Conservation (phyloP, 208 protist genomes). For the Naegleria gruberi region DNA sequence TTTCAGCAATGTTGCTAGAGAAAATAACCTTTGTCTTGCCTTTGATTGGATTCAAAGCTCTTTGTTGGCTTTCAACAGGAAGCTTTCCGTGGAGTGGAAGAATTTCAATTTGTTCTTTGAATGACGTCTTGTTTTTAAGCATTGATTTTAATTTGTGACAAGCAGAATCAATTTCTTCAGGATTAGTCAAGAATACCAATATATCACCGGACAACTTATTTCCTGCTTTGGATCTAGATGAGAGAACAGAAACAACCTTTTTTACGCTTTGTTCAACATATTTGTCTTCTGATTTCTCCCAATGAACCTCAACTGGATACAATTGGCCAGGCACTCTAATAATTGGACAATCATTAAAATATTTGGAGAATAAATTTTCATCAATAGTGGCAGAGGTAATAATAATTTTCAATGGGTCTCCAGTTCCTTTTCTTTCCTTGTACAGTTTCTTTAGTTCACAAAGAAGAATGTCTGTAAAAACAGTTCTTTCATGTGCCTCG, state of each 20-base stretch:
- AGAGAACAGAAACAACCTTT: slow-evolving; percentile 76
- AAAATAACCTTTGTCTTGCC: slow-evolving; percentile 56
- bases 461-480: slow-evolving; percentile 80
- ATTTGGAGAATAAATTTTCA: slow-evolving; percentile 63
- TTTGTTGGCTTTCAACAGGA: slow-evolving; percentile 55
- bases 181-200: slow-evolving; percentile 76
- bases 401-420: slow-evolving; percentile 70
- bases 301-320: slow-evolving; percentile 68
- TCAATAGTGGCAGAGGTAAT: slow-evolving; percentile 76
- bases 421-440: slow-evolving; percentile 44
- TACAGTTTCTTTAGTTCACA: slow-evolving; percentile 55
- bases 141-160: slow-evolving; percentile 46
- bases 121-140: slow-evolving; percentile 53
- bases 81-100: slow-evolving; percentile 60
- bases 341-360: slow-evolving; percentile 66
- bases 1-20: slow-evolving; percentile 81
- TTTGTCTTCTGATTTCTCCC: slow-evolving; percentile 78
- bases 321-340: slow-evolving; percentile 51
- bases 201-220: slow-evolving; percentile 63
- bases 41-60: slow-evolving; percentile 56
- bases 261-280: slow-evolving; percentile 70
- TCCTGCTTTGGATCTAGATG: slow-evolving; percentile 35
- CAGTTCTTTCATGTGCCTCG: slow-evolving; percentile 64
- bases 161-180: slow-evolving; percentile 75
- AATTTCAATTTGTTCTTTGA: slow-evolving; percentile 47